phyloP scores from a whole-genome alignment of 805 yeast genomes.

The Kodamaea lidongshanica region DNA sequence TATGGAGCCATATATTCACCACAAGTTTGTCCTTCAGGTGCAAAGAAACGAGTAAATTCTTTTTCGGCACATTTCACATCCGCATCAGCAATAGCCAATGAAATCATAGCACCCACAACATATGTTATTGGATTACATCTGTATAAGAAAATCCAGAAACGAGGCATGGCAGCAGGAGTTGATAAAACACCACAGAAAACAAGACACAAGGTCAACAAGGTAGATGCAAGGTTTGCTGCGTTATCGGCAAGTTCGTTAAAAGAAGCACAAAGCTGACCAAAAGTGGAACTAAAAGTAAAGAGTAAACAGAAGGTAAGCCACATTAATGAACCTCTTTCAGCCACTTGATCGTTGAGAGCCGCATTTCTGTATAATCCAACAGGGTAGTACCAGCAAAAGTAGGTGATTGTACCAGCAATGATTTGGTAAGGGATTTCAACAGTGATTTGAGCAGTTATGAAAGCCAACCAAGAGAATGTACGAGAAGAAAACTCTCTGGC shows the following conservation, averaged over 20 bases:
- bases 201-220: slow-evolving; percentile 22
- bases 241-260: slow-evolving; percentile 19
- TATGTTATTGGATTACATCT: slow-evolving; percentile 23
- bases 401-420: slow-evolving; percentile 36
- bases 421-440: slow-evolving; percentile 64
- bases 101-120: slow-evolving; percentile 12
- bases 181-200: slow-evolving; percentile 26
- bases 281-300: slow-evolving; percentile 16
- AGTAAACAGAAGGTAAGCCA: slow-evolving; percentile 23
- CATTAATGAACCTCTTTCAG: slow-evolving; percentile 32
- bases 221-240: slow-evolving; percentile 21
- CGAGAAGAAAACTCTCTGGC: slow-evolving; percentile 71
- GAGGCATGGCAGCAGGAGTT: slow-evolving; percentile 13
- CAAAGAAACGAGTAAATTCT: slow-evolving; percentile 14
- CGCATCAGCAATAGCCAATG: slow-evolving; percentile 16
- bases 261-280: slow-evolving; percentile 19
- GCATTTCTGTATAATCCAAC: slow-evolving; percentile 23
- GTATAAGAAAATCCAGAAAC: slow-evolving; percentile 27
- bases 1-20: slow-evolving; percentile 17
- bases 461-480: slow-evolving; percentile 62
- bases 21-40: slow-evolving; percentile 19
- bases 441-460: slow-evolving; percentile 55
- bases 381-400: slow-evolving; percentile 17
- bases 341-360: slow-evolving; percentile 11
- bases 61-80: slow-evolving; percentile 13